Percentiles rank a stretch among this genome's conserved stretches.
Conservation (phyloP, 106 monocot genomes). For the Posidonia australis region DNA sequence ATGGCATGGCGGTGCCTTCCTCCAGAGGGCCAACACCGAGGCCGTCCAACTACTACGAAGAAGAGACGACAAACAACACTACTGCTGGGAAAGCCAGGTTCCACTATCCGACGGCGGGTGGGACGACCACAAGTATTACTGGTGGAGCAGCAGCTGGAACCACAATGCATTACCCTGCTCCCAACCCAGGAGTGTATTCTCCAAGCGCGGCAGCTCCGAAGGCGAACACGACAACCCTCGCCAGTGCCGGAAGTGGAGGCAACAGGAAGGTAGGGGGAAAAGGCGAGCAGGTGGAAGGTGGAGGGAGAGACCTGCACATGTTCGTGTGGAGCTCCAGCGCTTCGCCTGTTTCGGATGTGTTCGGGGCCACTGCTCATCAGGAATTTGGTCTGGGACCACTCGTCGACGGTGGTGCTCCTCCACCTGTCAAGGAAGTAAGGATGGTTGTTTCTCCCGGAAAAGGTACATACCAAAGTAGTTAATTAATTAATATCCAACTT, state of each 20-base stretch:
- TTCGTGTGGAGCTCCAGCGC: constrained; percentile 94
- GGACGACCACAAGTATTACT: neutral
- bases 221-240: constrained; percentile 4
- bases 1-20: constrained; percentile 12
- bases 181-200: constrained; percentile 21
- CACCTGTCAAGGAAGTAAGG: constrained; percentile 32
- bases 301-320: constrained; percentile 74
- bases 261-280: constrained; percentile 12
- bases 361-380: constrained; percentile 33
- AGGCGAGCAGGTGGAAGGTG: constrained; percentile 2
- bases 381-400: constrained; percentile 26
- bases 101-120: constrained; percentile 7
- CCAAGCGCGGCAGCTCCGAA: constrained; percentile 6
- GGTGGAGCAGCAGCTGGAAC: neutral
- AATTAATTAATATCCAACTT: neutral
- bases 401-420: neutral
- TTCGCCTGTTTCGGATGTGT: constrained; percentile 86
- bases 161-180: constrained; percentile 8
- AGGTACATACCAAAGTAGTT: constrained; percentile 17
- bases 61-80: constrained; percentile 5
- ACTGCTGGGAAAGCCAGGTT: constrained; percentile 8
- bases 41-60: too few species aligned
- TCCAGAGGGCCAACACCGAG: constrained; percentile 35
- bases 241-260: neutral
- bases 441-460: constrained; percentile 43